These are phyloP conservation scores for Pseudotulostoma volvatum DNA, from an alignment of 495 filamentous ascomycete species.

Conservation along the genomic window DNA sequence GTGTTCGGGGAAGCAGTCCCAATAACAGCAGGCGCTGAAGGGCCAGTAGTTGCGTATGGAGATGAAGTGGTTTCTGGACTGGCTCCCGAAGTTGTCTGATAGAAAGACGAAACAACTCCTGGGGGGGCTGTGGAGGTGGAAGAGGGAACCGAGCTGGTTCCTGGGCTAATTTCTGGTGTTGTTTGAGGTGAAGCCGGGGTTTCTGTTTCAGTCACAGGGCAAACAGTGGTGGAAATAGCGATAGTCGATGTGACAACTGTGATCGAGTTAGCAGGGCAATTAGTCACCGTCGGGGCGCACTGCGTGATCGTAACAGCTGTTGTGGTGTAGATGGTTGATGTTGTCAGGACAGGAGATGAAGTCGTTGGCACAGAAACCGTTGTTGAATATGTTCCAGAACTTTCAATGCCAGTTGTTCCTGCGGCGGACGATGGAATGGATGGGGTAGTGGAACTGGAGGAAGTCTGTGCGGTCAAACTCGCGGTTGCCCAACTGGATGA, in stretches of 20 bases:
- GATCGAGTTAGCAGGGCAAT: constrained; percentile 39
- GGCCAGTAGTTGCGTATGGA: not conserved
- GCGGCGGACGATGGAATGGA: too few relatives aligned
- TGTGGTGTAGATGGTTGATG: constrained; percentile 45
- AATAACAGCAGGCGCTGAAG: not conserved
- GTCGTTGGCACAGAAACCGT: too few relatives aligned
- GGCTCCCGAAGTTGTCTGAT: constrained; percentile 8
- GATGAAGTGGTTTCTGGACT: not conserved
- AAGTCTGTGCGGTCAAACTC: too few relatives aligned
- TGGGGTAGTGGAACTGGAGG: too few relatives aligned
- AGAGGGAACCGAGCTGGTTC: too few relatives aligned
- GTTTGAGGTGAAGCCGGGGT: too few relatives aligned
- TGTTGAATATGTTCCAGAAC: too few relatives aligned
- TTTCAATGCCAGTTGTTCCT: too few relatives aligned
- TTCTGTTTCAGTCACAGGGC: constrained; percentile 32
- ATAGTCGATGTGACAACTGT: constrained; percentile 38
- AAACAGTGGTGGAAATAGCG: constrained; percentile 43
- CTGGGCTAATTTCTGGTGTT: too few relatives aligned
- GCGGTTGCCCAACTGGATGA: too few relatives aligned
- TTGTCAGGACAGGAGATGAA: too few relatives aligned
- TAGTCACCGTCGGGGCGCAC: constrained; percentile 39
- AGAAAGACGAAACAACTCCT: not conserved
- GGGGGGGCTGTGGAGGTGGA: too few relatives aligned
- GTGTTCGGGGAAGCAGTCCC: not conserved
- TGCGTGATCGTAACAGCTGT: constrained; percentile 40